Evolutionary conservation across 352 stramenopile genomes (phyloP).

Genomic region (Phytopythium sindhum): DNA sequence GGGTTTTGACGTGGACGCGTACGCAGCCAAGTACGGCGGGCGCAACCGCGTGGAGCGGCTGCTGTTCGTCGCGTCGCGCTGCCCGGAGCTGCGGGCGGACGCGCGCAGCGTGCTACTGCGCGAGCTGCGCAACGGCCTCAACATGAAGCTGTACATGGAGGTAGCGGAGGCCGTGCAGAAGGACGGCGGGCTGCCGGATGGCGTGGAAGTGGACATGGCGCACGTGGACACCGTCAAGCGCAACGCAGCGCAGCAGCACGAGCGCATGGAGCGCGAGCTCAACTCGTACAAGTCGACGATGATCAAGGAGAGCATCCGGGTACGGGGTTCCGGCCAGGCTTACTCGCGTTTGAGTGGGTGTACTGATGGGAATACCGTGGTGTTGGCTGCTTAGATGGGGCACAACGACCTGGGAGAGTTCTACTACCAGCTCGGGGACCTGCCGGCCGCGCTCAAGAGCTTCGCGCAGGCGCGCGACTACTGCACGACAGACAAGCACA

Average conservation of each 20-base stretch:
- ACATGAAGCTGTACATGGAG: constrained; percentile 71
- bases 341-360: neutral
- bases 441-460: constrained; percentile 76
- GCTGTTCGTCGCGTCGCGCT: constrained; percentile 59
- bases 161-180: constrained; percentile 35
- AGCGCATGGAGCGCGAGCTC: constrained; percentile 83
- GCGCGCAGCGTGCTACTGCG: constrained; percentile 47
- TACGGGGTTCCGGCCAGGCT: constrained; percentile 18
- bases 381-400: constrained; percentile 54
- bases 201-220: constrained; percentile 32
- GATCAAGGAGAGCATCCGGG: constrained; percentile 90
- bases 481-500: constrained; percentile 88
- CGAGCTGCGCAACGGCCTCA: constrained; percentile 59
- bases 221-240: constrained; percentile 67
- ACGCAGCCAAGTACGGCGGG: constrained; percentile 80
- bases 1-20: constrained; percentile 79
- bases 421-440: constrained; percentile 81
- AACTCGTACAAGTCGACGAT: constrained; percentile 91
- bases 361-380: neutral
- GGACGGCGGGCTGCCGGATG: constrained; percentile 28
- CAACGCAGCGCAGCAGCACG: constrained; percentile 63
- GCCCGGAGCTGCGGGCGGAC: constrained; percentile 41
- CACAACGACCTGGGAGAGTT: constrained; percentile 87
- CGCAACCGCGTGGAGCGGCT: constrained; percentile 75
- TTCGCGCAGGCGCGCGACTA: constrained; percentile 88